Base-by-base conservation (phyloP, 2,329 filamentous ascomycete species). In the Emergomyces africanus region DNA sequence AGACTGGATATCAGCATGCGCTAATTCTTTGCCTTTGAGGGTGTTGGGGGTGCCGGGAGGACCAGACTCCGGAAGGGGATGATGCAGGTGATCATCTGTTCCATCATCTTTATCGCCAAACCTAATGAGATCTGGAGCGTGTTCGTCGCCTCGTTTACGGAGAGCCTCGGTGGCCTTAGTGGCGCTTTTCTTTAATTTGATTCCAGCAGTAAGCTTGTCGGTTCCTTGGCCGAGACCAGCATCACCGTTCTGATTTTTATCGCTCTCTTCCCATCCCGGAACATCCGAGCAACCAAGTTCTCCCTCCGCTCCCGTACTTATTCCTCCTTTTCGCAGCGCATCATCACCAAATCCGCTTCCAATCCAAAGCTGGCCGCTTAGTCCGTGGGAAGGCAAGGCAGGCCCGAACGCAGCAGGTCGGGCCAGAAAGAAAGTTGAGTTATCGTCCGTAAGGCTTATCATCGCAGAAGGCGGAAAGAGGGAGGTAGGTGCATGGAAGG, bases 281-380 rank as follows among this genome's bases (percentile, higher is more conserved):
- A 96, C 86, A 77, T 99, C 94, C 69, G 90, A 95, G 74, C 94
- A 99, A 51, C 94, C 94, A 37, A 97, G 78, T 75, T 99, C 92
- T 41, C 90, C 90, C 67, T 90, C 88, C 9, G 81, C 81, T 58
- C 75, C 76, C 1, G 75, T 71, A 53, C 72, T 72, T 44, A 78
- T 71, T 35, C 78, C 76, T 50, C 82, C 84, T 63, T 82, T 81
- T 54, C 81, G 78, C 61, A 88, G 71, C 59, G 78, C 80, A 69
- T 95, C 89, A 66, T 96, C 90, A 49, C 86, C 86, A 71, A 97
- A 96, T 25, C 90, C 90, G 68, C 86, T 92, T 4, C 92, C 92
- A 59, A 96, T 88, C 92, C 92, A 97, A 57, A 99, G 77, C 70
- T 91, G 88, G 18, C 90, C 91, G 68, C 89, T 95, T 63, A 97